Base-by-base conservation (phyloP, 2,329 filamentous ascomycete species). In the Ophiostoma himal-ulmi region DNA sequence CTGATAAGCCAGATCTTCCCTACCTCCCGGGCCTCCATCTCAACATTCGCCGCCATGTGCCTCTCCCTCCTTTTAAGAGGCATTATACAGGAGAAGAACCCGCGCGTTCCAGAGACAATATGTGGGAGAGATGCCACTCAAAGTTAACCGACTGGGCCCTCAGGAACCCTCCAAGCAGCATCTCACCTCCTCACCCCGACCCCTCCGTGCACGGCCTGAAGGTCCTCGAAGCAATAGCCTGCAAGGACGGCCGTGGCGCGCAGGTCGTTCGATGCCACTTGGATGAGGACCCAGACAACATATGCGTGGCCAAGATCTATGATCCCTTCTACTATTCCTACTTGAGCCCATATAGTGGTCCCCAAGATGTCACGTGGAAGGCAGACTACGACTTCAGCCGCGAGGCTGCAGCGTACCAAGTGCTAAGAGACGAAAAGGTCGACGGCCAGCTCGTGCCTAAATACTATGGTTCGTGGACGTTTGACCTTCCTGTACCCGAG, bases 361-460 rank as follows among this genome's bases (percentile, higher is more conserved):
- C 65, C 48, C 4, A 30, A 37, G 67, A 69, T 30, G n/a, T 72
- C n/a, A 67, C 57, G 17, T 57, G 3, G 36, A 20, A 10, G 36
- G 68, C 70, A 13, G 71, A 71, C 68, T 11, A 48, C n/a, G 44
- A 70, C 34, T 71, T 70, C 26, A 54, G 57, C 37, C 30, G 60
- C 20, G 68, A 72, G 44, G 57, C 84, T 13, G 81, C 83, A 11
- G 91, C 92, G 0, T 97, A 95, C 78, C 82, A 86, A 8, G 80
- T 87, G 0, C 84, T 96, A 30, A 86, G 85, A 70, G 83, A 86
- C 72, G 90, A 90, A 0, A 86, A 90, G 74, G 84, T 83, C 30
- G 83, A 85, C 41, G 85, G 86, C 37, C 87, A 88, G 41, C 26
- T 52, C 17, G 39, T 62, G 2, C 71, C 70, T 3, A 37, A 20